A percentile compares a stretch with the other conserved stretches of the same genome.
phyloP scores from a whole-genome alignment of 2,329 filamentous ascomycete genomes.

The Beauveria rudraprayagi region DNA sequence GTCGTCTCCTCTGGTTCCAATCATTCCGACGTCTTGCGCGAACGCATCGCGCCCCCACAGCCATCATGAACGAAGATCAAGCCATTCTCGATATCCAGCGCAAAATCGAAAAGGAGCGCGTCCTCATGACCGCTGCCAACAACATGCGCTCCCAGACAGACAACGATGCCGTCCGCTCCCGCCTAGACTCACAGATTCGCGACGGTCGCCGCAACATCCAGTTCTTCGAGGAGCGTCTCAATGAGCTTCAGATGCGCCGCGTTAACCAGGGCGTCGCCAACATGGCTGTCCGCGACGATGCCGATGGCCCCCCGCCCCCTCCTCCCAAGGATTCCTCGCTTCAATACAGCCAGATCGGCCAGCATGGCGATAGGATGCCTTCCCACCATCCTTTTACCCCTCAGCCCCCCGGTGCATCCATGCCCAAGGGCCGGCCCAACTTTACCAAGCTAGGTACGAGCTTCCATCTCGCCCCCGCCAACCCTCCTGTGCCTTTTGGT shows the following conservation, averaged over 20 bases:
- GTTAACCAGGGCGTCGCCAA: constrained; percentile 59
- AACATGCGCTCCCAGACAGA: constrained; percentile 93
- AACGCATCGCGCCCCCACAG: constrained; percentile 30
- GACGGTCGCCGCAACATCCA: constrained; percentile 88
- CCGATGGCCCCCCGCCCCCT: constrained; percentile 49
- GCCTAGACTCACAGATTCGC: constrained; percentile 88
- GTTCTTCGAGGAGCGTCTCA: constrained; percentile 89
- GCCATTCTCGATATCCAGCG: constrained; percentile 73
- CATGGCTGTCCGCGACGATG: constrained; percentile 45
- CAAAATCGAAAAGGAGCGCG: constrained; percentile 98
- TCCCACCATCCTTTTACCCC: constrained; percentile 72
- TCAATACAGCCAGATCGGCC: constrained; percentile 51
- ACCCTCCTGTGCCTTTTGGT: not conserved
- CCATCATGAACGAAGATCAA: constrained; percentile 56
- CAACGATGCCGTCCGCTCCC: constrained; percentile 83
- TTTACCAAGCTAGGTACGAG: constrained; percentile 87
- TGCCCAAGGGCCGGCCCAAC: constrained; percentile 73
- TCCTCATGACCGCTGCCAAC: constrained; percentile 87
- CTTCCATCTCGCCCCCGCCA: not conserved
- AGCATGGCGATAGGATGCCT: constrained; percentile 68
- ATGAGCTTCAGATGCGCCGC: constrained; percentile 77
- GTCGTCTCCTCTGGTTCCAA: not conserved
- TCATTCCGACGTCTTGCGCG: constrained; percentile 26
- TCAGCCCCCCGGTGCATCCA: constrained; percentile 52
- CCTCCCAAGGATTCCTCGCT: constrained; percentile 62